Conservation (phyloP, 1,284 basidiomycete genomes). For the Athelia sp. region DNA sequence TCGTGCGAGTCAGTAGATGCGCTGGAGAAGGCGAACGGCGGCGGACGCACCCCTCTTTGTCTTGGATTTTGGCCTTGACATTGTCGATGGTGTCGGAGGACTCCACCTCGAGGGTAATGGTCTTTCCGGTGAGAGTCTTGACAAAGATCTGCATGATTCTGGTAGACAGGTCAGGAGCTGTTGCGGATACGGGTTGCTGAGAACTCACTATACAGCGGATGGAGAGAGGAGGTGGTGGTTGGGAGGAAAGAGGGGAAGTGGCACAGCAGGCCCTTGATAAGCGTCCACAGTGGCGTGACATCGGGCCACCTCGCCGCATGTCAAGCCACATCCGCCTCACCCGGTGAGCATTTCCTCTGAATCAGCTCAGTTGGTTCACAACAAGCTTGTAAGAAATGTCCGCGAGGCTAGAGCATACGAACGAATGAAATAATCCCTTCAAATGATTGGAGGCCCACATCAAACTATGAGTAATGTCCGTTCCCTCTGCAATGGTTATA, state of each 20-base stretch:
- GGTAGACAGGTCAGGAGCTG: slow-evolving; percentile 32
- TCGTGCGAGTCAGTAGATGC: slow-evolving; percentile 32
- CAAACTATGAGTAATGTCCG: too few relatives aligned
- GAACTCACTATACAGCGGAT: slow-evolving; percentile 20
- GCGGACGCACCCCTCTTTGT: slow-evolving; percentile 33
- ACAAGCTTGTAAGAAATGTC: too few relatives aligned
- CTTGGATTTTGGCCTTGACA: slow-evolving; percentile 48
- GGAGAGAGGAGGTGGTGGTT: neutral
- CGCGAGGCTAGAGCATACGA: too few relatives aligned
- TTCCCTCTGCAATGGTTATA: too few relatives aligned
- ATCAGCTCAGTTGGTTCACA: too few relatives aligned
- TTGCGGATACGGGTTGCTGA: slow-evolving; percentile 15
- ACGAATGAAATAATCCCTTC: too few relatives aligned
- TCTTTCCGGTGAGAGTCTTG: slow-evolving; percentile 56
- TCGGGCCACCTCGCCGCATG: too few relatives aligned
- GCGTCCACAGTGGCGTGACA: too few relatives aligned
- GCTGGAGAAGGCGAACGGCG: neutral
- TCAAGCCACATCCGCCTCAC: too few relatives aligned
- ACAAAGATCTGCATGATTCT: slow-evolving; percentile 53
- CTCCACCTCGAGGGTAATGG: slow-evolving; percentile 57
- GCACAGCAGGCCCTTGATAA: too few relatives aligned
- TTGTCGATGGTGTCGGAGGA: slow-evolving; percentile 56
- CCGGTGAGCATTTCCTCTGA: too few relatives aligned
- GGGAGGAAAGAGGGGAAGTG: slow-evolving; percentile 19
- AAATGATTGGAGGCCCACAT: too few relatives aligned